These are phyloP conservation scores for Diaporthe batatas DNA, from an alignment of 2,329 filamentous ascomycete species.

Conservation along the genomic window DNA sequence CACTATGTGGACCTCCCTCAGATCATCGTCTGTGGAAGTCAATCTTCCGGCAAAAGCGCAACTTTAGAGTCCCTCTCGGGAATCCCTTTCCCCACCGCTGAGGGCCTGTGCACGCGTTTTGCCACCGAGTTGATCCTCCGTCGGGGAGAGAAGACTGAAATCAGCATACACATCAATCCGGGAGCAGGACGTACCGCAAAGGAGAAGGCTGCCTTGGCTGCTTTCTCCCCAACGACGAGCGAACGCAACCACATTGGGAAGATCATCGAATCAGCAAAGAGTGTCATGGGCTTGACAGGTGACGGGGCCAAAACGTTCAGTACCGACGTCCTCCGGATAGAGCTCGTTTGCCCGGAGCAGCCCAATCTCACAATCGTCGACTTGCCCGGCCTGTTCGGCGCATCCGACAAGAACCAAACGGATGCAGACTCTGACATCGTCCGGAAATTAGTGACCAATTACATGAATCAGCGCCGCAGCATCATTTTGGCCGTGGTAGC, in stretches of 20 bases:
- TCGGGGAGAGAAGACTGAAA: constrained; percentile 51
- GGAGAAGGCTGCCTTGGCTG: constrained; percentile 46
- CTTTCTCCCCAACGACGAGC: constrained; percentile 47
- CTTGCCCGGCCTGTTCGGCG: constrained; percentile 68
- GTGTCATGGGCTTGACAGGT: constrained; percentile 62
- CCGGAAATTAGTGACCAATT: constrained; percentile 61
- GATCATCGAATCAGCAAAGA: constrained; percentile 57
- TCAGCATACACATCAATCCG: constrained; percentile 55
- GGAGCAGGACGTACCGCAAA: constrained; percentile 47
- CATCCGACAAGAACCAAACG: constrained; percentile 61
- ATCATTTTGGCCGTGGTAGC: constrained; percentile 73
- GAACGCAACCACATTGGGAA: constrained; percentile 48
- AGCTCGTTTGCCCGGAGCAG: constrained; percentile 61
- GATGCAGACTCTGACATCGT: constrained; percentile 60
- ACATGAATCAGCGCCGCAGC: constrained; percentile 68
- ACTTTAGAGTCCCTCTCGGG: constrained; percentile 70
- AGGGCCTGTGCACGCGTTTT: constrained; percentile 72
- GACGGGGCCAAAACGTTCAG: constrained; percentile 55
- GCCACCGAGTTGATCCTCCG: constrained; percentile 73
- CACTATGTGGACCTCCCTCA: constrained; percentile 51
- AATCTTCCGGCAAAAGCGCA: constrained; percentile 69
- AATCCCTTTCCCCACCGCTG: constrained; percentile 70
- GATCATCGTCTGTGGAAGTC: constrained; percentile 65
- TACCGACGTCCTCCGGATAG: constrained; percentile 61
- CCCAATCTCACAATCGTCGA: constrained; percentile 71